A percentile compares a stretch with the other conserved stretches of the same genome.
phyloP scores from a whole-genome alignment of 2,329 filamentous ascomycete species.

The Pseudogymnoascus sp. region DNA sequence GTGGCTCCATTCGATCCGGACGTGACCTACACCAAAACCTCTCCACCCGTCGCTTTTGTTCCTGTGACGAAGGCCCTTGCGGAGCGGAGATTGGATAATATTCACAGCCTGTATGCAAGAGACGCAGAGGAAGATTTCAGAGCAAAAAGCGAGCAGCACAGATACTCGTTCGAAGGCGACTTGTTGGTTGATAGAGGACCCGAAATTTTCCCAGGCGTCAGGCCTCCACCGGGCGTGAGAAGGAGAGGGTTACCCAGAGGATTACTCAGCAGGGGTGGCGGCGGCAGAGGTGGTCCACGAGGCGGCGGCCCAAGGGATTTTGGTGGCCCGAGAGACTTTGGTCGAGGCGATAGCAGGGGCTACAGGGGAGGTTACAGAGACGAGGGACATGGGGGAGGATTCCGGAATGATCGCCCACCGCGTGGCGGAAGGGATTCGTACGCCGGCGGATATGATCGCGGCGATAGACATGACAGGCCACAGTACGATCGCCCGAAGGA shows the following conservation, averaged over 20 bases:
- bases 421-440: not conserved
- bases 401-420: conserved; percentile 1
- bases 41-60: conserved; percentile 37
- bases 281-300: not conserved
- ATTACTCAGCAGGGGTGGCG: not conserved
- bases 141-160: conserved; percentile 37
- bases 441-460: not conserved
- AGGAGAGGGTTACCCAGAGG: conserved; percentile 21
- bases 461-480: not conserved
- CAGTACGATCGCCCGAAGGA: not conserved
- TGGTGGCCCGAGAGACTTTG: not conserved
- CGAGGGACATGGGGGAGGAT: not conserved
- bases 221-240: conserved; percentile 43
- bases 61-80: conserved; percentile 58
- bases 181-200: conserved; percentile 64
- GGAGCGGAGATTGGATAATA: conserved; percentile 54
- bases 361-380: not conserved
- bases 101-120: conserved; percentile 31
- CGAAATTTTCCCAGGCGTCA: conserved; percentile 60
- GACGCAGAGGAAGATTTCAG: conserved; percentile 37
- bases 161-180: conserved; percentile 66
- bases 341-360: not conserved
- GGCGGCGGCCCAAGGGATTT: not conserved
- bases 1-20: not conserved
- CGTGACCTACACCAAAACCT: conserved; percentile 30